These are phyloP conservation scores for Fusarium piperis DNA, from an alignment of 2,329 filamentous ascomycete species.

Conservation along the genomic window DNA sequence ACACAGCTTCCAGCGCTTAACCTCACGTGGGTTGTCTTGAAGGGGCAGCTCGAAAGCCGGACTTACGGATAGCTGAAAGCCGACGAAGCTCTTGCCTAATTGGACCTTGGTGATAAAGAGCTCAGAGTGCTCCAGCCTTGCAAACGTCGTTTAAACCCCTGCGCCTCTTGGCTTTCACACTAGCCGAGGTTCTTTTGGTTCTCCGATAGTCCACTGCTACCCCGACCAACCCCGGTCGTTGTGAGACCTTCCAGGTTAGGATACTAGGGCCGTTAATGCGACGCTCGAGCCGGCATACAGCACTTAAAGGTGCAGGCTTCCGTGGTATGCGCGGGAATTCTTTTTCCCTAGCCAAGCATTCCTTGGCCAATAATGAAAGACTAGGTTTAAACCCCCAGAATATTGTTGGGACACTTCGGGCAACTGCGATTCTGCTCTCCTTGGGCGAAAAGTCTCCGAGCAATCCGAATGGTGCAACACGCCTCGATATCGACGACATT, in stretches of 20 bases:
- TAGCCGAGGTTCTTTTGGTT: constrained; percentile 9
- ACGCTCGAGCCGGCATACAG: neutral
- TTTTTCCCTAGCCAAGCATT: neutral
- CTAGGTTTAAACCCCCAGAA: neutral
- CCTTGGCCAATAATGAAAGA: neutral
- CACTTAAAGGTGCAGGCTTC: constrained; percentile 4
- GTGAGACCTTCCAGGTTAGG: constrained; percentile 25
- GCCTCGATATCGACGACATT: neutral
- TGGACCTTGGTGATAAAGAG: constrained; percentile 1
- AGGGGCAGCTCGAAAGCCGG: neutral
- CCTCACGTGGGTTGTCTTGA: neutral
- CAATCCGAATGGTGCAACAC: neutral
- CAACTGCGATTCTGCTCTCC: neutral
- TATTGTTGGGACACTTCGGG: neutral
- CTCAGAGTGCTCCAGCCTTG: neutral
- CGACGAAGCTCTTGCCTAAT: neutral
- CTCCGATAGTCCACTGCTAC: constrained; percentile 14
- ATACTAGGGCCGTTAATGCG: constrained; percentile 2
- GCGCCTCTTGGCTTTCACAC: constrained; percentile 14
- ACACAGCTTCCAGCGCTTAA: neutral
- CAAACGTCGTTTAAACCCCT: constrained; percentile 13
- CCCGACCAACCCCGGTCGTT: constrained; percentile 2
- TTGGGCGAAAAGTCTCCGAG: neutral
- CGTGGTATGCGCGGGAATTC: neutral
- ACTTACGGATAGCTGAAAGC: neutral